Evolutionary conservation across 306 rosid genomes (phyloP), one percentile per base, ranked within the genome.

Genomic region (Acacia crassicarpa): DNA sequence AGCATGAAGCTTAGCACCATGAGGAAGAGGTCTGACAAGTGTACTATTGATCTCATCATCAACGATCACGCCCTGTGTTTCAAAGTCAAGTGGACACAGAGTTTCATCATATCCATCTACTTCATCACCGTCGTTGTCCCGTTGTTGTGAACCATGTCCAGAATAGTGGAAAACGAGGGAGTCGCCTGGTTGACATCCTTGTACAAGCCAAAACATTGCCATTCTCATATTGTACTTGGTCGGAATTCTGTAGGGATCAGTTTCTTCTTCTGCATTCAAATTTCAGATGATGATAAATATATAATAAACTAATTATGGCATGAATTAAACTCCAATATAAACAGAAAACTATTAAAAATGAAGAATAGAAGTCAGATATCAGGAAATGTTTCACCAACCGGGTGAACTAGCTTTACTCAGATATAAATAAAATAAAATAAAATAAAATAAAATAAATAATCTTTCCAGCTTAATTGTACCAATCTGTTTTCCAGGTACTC

Each of bases 61-160:
- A 80, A 96, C 94, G 74, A 96, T 96, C 99, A 93, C 93, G 72
- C 99, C 99, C 93, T 96, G 99, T 53, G 98, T 96, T 90, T 91
- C 97, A 48, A 93, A 96, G 87, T 96, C 99, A 59, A 96, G 85
- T 72, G 99, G 99, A 79, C 99, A 96, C 15, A 96, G 80, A 33
- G 99, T 96, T 87, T 96, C 99, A 85, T 96, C 98, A 77, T 51
- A 93, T 86, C 99, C 99, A 78, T 96, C 99, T 76, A 85, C 94
- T 84, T 96, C 99, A 45, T 96, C 97, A 78, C 98, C 99, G 45
- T 70, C 89, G 72, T 93, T 90, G 89, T 91, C 87, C 87, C 97
- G 92, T 75, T 96, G 98, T 61, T 86, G 93, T 59, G 99, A 93
- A 63, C 99, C 99, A 81, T 96, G 99, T 70, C 99, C 99, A n/a